Base-by-base conservation (phyloP, 2,329 filamentous ascomycete genomes). In the Talaromyces piceae region DNA sequence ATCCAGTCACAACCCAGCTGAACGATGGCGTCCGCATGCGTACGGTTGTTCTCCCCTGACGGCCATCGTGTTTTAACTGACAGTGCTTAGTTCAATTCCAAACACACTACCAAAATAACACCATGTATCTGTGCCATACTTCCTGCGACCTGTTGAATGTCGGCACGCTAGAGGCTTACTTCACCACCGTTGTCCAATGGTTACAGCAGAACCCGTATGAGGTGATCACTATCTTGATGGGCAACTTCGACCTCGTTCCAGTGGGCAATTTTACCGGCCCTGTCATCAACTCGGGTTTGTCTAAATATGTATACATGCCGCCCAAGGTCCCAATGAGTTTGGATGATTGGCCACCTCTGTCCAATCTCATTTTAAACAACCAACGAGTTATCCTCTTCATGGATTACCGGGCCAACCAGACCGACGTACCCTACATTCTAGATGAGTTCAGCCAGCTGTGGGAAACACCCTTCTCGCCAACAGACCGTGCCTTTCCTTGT, bases 391-490 rank as follows among this genome's bases (percentile, higher is more conserved):
- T 94, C 56, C 78, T 93, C 67, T 89, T 93, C 70, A 79, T 94
- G 71, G 89, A 94, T 71, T 94, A 94, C 73, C 75, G 84, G 57
- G 87, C 89, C 57, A 83, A 95, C 66, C 87, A 94, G 69, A 80
- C 76, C 1, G 76, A 77, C 18, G 84, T 88, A 16, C 89, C 91
- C 0, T 96, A 88, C 81, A 78, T 95, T 39, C 76, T 95, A 37
- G 88, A 95, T 66, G 78, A 96, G 68, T 96, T 95, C 72, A 80
- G 80, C 5, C 87, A 95, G 63, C 79, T 94, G 71, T 95, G 88
- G 87, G 88, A 96, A 72, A 91, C 90, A 1, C 87, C 88, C 0
- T 96, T 95, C 65, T 87, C 89, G 49, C 89, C 81, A 0, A 80
- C 77, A 0, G 69, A 84, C 60, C 71, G 82, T 3, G 66, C 67